These are phyloP conservation scores for Apophysomyces elegans DNA, from an alignment of 371 early-diverging fungal genomes.

Conservation along the genomic window DNA sequence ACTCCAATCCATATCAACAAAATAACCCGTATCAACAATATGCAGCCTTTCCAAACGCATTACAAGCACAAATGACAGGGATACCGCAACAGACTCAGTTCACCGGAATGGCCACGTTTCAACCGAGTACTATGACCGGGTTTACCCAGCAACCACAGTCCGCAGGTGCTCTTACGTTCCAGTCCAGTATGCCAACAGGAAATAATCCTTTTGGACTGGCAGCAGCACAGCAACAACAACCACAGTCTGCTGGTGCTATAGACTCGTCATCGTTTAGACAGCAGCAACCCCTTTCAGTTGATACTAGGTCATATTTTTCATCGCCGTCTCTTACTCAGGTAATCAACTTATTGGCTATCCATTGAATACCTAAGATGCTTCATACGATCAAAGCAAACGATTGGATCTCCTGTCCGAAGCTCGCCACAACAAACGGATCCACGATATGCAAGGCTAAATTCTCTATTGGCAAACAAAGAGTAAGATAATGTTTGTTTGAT, in stretches of 20 bases:
- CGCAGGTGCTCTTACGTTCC: not conserved
- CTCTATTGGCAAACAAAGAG: slow-evolving; percentile 12
- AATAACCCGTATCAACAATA: slow-evolving; percentile 27
- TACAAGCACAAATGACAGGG: slow-evolving; percentile 3
- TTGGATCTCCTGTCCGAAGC: not conserved
- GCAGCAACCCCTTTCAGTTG: not conserved
- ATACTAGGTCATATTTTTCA: not conserved
- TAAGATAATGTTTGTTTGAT: not conserved
- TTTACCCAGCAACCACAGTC: slow-evolving; percentile 13
- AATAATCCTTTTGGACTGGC: slow-evolving; percentile 13
- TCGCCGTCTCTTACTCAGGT: not conserved
- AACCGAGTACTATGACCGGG: slow-evolving; percentile 4
- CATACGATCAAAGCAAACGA: not conserved
- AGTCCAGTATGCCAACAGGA: not conserved
- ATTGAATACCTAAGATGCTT: not conserved
- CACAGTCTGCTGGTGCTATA: not conserved
- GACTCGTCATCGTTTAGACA: not conserved
- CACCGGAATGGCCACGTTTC: not conserved
- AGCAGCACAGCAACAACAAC: not conserved
- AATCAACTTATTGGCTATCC: not conserved
- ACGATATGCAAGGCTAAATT: slow-evolving; percentile 11
- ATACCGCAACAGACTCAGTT: not conserved
- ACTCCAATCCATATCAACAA: slow-evolving; percentile 36
- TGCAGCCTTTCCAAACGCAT: not conserved
- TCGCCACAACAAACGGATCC: slow-evolving; percentile 6